Evolutionary conservation across 257 asterid species (phyloP), one percentile per base, ranked within the genome.

Genomic region (Pogostemon cablin): DNA sequence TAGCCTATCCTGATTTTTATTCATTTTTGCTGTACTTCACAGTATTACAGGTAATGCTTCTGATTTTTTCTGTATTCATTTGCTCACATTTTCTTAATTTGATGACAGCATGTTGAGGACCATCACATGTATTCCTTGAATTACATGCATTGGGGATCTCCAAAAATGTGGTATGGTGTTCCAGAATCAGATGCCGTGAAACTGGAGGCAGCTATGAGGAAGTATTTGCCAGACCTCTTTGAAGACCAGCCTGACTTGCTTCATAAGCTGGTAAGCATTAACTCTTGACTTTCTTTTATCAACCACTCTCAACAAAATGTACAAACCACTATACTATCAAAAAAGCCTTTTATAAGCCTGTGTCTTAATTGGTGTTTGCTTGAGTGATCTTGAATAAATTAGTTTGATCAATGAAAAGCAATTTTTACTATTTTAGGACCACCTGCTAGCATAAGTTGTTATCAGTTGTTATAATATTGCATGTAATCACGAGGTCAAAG

Each of bases 111-210:
- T 78, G 99, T 93, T 46, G 99, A 93, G 84, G 99, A 93, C 79
- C 98, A 93, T 79, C 97, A 93, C 85, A 82, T 93, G 77, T 93
- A 93, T 86, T 93, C 99, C 6, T 69, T 91, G 80, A 95, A 95
- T 84, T 95, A 86, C 89, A 83, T 91, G 96, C 99, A 95, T 66
- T 91, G 95, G 86, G 99, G 98, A 78, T 95, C 90, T 83, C 95
- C 96, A 72, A 95, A 95, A 73, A 56, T 89, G 72, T 95, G 99
- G 99, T 95, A 91, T 79, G 99, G 99, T 48, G 88, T 95, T 84
- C 96, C 99, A 7, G 99, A 95, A 64, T 81, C 91, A 65, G 91
- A 84, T 81, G 97, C 99, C 42, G 40, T 76, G 76, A 84, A 91
- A 76, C 76, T 91, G 79, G 99, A 93, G 84, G 87, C 85, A 61